Percentiles rank a stretch among this genome's conserved stretches.
Evolutionary conservation across 2,329 filamentous ascomycete genomes (phyloP).

Genomic region (Aspergillus sp.): DNA sequence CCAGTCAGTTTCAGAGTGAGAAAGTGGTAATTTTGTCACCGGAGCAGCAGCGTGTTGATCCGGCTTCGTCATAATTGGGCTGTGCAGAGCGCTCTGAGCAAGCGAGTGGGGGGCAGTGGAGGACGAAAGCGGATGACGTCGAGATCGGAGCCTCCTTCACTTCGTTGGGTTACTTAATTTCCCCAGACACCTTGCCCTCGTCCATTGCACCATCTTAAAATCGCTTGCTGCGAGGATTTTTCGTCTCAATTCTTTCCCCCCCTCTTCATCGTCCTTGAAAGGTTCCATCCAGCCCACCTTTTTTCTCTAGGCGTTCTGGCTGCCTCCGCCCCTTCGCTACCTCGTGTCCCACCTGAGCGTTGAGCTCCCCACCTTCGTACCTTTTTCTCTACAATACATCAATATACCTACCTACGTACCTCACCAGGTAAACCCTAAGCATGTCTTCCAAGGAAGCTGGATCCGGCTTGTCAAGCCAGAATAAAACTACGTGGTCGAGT

Average conservation of each 20-base stretch:
- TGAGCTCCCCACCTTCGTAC: background rate
- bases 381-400: background rate
- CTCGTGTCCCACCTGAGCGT: background rate
- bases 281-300: background rate
- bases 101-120: background rate
- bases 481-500: constrained; percentile 48
- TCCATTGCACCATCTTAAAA: constrained; percentile 2
- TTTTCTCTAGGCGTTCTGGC: background rate
- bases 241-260: background rate
- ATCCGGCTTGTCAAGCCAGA: constrained; percentile 40
- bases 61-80: constrained; percentile 8
- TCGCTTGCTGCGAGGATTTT: background rate
- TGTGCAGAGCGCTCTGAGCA: background rate
- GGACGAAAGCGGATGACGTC: constrained; percentile 7
- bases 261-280: constrained; percentile 5
- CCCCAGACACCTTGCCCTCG: background rate
- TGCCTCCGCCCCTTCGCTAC: background rate
- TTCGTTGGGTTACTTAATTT: background rate
- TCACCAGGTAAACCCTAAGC: background rate
- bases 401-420: background rate
- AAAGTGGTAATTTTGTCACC: background rate
- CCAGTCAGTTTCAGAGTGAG: background rate
- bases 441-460: constrained; percentile 42
- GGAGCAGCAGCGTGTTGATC: background rate
- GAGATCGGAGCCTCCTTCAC: constrained; percentile 10